Percentiles rank a stretch among this genome's conserved stretches.
Conservation (phyloP, 2,329 filamentous ascomycete species). For the Ilyonectria sp. region DNA sequence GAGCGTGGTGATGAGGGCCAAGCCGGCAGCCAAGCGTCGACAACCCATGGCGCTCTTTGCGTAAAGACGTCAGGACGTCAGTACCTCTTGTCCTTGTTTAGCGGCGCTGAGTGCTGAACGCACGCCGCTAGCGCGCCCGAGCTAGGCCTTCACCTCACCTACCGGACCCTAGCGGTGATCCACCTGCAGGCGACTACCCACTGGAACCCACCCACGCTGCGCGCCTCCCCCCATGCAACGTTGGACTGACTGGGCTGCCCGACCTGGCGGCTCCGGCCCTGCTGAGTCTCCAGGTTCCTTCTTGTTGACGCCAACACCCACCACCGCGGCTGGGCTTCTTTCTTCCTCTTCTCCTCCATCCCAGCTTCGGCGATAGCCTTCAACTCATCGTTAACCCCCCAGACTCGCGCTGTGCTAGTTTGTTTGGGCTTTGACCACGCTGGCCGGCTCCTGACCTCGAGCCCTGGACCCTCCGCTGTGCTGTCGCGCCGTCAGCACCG, state of each 20-base stretch:
- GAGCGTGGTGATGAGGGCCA: slow-evolving; percentile 1
- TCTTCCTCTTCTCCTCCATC: slow-evolving; percentile 27
- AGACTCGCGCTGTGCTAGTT: slow-evolving; percentile 12
- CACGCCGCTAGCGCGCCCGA: slow-evolving; percentile 5
- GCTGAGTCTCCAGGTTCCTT: slow-evolving; percentile 37
- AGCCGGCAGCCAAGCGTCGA: slow-evolving; percentile 8
- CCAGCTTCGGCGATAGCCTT: slow-evolving; percentile 28
- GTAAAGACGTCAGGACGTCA: neutral
- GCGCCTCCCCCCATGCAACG: slow-evolving; percentile 45
- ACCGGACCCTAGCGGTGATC: slow-evolving; percentile 45
- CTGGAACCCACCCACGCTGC: slow-evolving; percentile 41
- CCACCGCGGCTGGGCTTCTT: slow-evolving; percentile 33
- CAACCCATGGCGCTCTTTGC: neutral
- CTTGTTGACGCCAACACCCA: slow-evolving; percentile 46
- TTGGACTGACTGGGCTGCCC: slow-evolving; percentile 45
- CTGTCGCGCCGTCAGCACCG: slow-evolving; percentile 29
- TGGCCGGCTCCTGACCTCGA: slow-evolving; percentile 18
- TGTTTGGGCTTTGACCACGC: slow-evolving; percentile 18
- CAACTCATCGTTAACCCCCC: slow-evolving; percentile 30
- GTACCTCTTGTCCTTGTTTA: neutral
- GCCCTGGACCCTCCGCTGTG: slow-evolving; percentile 18
- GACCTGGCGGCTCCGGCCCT: slow-evolving; percentile 38
- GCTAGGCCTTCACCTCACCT: slow-evolving; percentile 25
- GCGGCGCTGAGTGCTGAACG: neutral
- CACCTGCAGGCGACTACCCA: slow-evolving; percentile 49